These are phyloP conservation scores for Lodderomyces jiufengensis DNA, from an alignment of 1,139 yeast species.

Conservation along the genomic window DNA sequence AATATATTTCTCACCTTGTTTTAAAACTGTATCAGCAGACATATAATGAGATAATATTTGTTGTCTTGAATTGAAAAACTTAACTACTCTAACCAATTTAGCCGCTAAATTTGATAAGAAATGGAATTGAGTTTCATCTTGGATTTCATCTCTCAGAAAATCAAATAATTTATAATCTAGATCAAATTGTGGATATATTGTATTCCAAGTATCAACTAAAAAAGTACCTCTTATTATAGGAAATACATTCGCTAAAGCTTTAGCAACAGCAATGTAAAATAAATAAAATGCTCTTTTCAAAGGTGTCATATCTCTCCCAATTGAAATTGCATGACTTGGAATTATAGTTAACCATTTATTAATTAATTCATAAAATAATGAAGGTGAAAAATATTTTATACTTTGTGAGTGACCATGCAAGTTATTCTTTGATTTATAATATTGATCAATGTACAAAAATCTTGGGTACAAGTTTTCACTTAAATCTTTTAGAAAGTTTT, in stretches of 20 bases:
- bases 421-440: slow-evolving; percentile 17
- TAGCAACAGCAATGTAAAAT: slow-evolving; percentile 35
- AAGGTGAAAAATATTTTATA: slow-evolving; percentile 18
- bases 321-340: slow-evolving; percentile 32
- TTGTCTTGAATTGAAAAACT: slow-evolving; percentile 30
- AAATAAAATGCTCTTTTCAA: slow-evolving; percentile 32
- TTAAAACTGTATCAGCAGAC: slow-evolving; percentile 18
- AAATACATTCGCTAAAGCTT: slow-evolving; percentile 29
- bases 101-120: slow-evolving; percentile 18
- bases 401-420: slow-evolving; percentile 9
- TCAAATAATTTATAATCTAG: slow-evolving; percentile 23
- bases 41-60: slow-evolving; percentile 23
- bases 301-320: slow-evolving; percentile 27
- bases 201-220: slow-evolving; percentile 34
- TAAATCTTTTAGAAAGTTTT: slow-evolving; percentile 27
- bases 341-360: slow-evolving; percentile 32
- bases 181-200: slow-evolving; percentile 31
- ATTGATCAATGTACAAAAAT: slow-evolving; percentile 23
- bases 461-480: slow-evolving; percentile 27
- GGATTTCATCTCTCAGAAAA: slow-evolving; percentile 16
- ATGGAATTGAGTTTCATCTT: slow-evolving; percentile 17
- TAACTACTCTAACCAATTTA: slow-evolving; percentile 23
- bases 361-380: slow-evolving; percentile 5
- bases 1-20: slow-evolving; percentile 16
- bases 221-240: slow-evolving; percentile 34